Base-by-base conservation (phyloP, 2,329 filamentous ascomycete genomes). In the Rhinocladiella similis region DNA sequence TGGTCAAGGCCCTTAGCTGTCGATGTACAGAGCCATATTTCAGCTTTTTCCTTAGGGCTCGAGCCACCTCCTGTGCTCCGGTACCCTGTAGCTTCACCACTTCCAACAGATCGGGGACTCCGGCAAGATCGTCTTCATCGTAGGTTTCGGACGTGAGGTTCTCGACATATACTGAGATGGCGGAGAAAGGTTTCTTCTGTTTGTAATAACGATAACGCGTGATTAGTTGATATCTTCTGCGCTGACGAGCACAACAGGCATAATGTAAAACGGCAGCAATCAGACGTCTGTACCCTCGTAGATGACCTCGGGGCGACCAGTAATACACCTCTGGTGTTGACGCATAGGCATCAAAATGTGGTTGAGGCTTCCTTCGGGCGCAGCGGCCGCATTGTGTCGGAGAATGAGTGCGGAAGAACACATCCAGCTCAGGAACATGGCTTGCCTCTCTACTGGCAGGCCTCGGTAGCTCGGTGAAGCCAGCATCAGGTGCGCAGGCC, bases 21-120 rank as follows among this genome's bases (percentile, higher is more conserved):
- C 91, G 88, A 73, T 97, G 93, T n/a, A 90, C 81, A 68, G 86
- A 96, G 66, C 94, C 94, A 74, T 99, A 97, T 77, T 99, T 99
- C 81, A 99, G 84, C 79, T 97, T 97, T 83, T 99, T 99, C 59
- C 94, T 86, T 66, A 99, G 83, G 47, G 94, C 92, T 69, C 94
- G 85, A 52, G 93, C 91, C 57, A 92, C 92, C 77, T 99, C 94
- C 12, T 85, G 83, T 1, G 94, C 91, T 0, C 94, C 94, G 5
- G 89, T 89, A 22, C 83, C 81, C 74, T 99, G 94, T 57, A 99
- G 85, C 63, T 89, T 88, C 70, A 99, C 90, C 54, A 94, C 91
- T 73, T 99, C 94, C 62, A 97, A 90, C 20, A 99, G 84, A 67
- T 97, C 92, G 39, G 93, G 90, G 63, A 99, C 91, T 20, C 93